Conservation (phyloP, 2,329 filamentous ascomycete species). For the Phialemoniopsis sp. region DNA sequence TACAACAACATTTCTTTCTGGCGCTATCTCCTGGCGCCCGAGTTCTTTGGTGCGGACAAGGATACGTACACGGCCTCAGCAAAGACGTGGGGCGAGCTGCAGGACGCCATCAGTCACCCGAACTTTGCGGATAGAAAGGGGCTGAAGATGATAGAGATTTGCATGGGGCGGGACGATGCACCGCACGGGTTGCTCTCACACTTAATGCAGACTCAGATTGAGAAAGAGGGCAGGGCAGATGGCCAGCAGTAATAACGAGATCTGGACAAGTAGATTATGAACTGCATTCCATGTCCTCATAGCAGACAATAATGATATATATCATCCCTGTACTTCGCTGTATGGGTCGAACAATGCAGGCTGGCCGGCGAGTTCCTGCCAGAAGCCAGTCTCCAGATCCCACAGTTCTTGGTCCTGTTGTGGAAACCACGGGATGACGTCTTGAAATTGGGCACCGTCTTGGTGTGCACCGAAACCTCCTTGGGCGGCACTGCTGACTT, state of each 20-base stretch:
- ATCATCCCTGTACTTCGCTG: not conserved
- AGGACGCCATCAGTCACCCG: not conserved
- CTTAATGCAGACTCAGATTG: too few species aligned
- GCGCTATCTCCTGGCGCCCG: constrained; percentile 46
- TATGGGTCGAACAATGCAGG: not conserved
- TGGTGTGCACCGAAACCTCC: not conserved
- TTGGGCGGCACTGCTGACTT: not conserved
- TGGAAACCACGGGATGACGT: too few species aligned
- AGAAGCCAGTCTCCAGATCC: too few species aligned
- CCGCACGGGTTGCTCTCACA: too few species aligned
- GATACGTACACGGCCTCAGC: not conserved
- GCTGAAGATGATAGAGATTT: constrained; percentile 3
- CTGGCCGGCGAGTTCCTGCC: not conserved
- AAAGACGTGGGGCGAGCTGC: constrained; percentile 2
- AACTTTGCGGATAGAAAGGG: not conserved
- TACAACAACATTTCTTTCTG: constrained; percentile 82
- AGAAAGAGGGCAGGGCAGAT: too few species aligned
- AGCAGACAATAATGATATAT: too few species aligned
- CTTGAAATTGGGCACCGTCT: not conserved
- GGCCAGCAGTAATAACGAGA: too few species aligned
- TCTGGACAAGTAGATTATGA: too few species aligned
- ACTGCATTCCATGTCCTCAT: too few species aligned
- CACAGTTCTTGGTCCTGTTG: too few species aligned
- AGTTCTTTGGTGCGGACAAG: constrained; percentile 11
- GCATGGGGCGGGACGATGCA: not conserved